These are phyloP conservation scores for Salvia sclarea DNA, from an alignment of 305 asterid species.

Conservation along the genomic window DNA sequence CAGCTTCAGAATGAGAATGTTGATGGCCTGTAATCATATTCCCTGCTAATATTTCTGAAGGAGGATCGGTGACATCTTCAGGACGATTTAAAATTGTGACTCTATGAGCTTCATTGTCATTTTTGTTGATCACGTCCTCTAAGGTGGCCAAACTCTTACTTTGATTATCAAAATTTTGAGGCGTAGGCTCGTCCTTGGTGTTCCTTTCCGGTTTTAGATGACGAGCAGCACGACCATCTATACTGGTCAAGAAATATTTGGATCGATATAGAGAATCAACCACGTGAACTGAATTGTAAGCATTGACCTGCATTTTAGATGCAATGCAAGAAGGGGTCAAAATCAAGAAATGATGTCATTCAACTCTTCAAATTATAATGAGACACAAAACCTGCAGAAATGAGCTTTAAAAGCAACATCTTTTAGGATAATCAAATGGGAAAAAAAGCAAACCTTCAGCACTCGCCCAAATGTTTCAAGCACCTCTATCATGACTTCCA, in stretches of 20 bases:
- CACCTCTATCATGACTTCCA: slow-evolving; percentile 69
- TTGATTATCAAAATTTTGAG: slow-evolving; percentile 33
- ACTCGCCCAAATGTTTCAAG: slow-evolving; percentile 83
- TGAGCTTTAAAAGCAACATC: slow-evolving; percentile 6
- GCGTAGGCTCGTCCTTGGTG: slow-evolving; percentile 31
- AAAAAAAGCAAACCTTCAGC: slow-evolving; percentile 61
- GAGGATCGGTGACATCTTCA: slow-evolving; percentile 48
- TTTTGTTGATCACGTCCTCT: slow-evolving; percentile 38
- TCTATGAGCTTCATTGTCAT: slow-evolving; percentile 57
- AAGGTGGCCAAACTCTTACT: slow-evolving; percentile 27
- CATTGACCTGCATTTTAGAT: slow-evolving; percentile 63
- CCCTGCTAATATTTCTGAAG: slow-evolving; percentile 38
- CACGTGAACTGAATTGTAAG: slow-evolving; percentile 69
- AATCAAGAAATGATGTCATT: neutral
- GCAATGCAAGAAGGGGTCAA: slow-evolving; percentile 7
- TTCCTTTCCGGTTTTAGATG: slow-evolving; percentile 37
- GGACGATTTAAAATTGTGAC: slow-evolving; percentile 80
- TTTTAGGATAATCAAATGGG: slow-evolving; percentile 21
- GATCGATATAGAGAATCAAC: slow-evolving; percentile 77
- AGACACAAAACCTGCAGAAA: slow-evolving; percentile 24
- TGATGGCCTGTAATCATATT: slow-evolving; percentile 35
- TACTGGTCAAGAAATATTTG: slow-evolving; percentile 76
- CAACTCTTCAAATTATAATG: neutral
- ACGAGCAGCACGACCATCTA: slow-evolving; percentile 37
- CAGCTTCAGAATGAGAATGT: slow-evolving; percentile 41